phyloP scores from a whole-genome alignment of 331 rosid genomes.

The Arachis monticola region DNA sequence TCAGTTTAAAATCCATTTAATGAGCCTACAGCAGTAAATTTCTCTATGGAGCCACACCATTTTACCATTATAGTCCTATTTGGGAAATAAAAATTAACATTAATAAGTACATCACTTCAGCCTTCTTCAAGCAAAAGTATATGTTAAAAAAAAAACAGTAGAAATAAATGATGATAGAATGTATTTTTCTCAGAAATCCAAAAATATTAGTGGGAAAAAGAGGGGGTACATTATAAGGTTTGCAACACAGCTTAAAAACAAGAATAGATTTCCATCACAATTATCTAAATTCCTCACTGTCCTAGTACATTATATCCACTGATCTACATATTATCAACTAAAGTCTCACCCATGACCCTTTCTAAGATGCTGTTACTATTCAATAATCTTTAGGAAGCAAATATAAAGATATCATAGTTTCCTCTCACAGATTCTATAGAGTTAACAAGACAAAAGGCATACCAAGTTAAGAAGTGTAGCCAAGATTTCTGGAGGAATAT shows the following conservation, averaged over 20 bases:
- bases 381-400: slow-evolving; percentile 15
- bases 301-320: slow-evolving; percentile 22
- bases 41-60: not conserved
- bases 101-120: no score
- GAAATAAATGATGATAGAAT: no score
- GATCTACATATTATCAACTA: slow-evolving; percentile 21
- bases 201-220: no score
- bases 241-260: not conserved
- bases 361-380: slow-evolving; percentile 12
- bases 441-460: slow-evolving; percentile 35
- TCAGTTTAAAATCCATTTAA: not conserved
- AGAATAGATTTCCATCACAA: slow-evolving; percentile 10
- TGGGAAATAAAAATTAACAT: not conserved
- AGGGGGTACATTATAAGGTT: not conserved
- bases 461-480: slow-evolving; percentile 98
- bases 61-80: not conserved
- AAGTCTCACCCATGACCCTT: slow-evolving; percentile 13
- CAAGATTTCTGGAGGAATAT: slow-evolving; percentile 97
- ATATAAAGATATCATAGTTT: slow-evolving; percentile 6
- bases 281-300: slow-evolving; percentile 2
- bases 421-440: slow-evolving; percentile 15
- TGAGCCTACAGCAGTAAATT: no score
- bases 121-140: no score
- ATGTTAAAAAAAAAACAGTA: no score
- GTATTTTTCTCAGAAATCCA: no score